phyloP scores from a whole-genome alignment of 106 monocot genomes.

The Platanthera zijinensis region DNA sequence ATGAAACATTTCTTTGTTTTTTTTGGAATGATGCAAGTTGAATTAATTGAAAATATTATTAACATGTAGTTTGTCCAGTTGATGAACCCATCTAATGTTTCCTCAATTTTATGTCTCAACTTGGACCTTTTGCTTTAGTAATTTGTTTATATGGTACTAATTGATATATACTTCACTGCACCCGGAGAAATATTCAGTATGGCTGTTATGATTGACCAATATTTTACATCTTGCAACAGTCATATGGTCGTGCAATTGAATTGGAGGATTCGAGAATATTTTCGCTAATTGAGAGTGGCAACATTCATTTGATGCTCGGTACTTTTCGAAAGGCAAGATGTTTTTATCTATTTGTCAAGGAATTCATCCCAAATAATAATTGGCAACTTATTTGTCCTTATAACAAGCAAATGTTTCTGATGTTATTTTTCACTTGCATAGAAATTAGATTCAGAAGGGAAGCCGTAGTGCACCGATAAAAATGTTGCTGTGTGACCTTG shows the following conservation, averaged over 20 bases:
- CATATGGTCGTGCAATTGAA: constrained; percentile 85
- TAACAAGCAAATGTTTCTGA: not conserved
- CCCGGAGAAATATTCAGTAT: not conserved
- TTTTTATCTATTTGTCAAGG: not conserved
- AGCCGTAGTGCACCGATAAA: not conserved
- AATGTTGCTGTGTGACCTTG: no score
- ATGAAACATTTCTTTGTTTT: not conserved
- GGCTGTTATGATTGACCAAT: not conserved
- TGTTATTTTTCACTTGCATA: not conserved
- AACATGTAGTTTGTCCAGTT: not conserved
- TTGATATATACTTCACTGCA: not conserved
- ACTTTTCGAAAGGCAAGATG: constrained; percentile 68
- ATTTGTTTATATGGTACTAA: not conserved
- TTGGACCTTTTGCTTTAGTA: not conserved
- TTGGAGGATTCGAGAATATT: constrained; percentile 62
- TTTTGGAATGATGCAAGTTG: not conserved
- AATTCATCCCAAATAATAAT: not conserved
- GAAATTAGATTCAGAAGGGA: not conserved
- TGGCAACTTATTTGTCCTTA: not conserved
- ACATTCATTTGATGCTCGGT: constrained; percentile 83
- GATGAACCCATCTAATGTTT: not conserved
- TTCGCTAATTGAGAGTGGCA: constrained; percentile 81
- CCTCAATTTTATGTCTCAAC: not conserved
- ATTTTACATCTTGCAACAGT: constrained; percentile 33
- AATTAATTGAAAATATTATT: not conserved